Evolutionary conservation across 805 yeast genomes (phyloP), one percentile per base, ranked within the genome.

Genomic region (Starmerella bombi): DNA sequence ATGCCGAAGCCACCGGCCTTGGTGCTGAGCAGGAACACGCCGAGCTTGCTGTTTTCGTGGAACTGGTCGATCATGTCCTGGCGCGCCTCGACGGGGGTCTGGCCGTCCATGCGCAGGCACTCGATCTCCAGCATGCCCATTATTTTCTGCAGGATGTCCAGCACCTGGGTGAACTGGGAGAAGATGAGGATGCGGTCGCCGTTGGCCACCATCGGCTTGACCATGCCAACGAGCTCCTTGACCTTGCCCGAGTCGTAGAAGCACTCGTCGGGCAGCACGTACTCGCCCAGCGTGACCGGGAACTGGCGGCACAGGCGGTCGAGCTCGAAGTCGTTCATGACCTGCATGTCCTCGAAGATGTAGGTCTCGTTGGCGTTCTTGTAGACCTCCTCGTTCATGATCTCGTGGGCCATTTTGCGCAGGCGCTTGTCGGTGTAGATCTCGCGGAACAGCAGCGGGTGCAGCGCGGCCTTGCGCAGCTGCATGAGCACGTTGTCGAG

Each of bases 1-100:
- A 91, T 91, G 43, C 99, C 99, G 62, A 91, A 91, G 1, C 99
- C 99, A 57, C 99, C 99, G 1, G 98, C 97, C 57, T 83, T 84
- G 3, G 99, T 91, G 9, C 95, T 83, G 33, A 91, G 65, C 37
- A 91, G 65, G 54, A 91, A 88, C 3, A 91, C 79, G 0, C 93
- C 88, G 48, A 91, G 82, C 4, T 74, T 67, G 0, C 72, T 71
- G 46, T 85, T 93, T 25, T 81, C 85, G 54, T 84, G 79, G 56
- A 81, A 91, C 50, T 74, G 74, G 62, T 91, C 98, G 51, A 91
- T 88, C 50, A 88, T 64, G 43, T 80, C 83, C 60, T 91, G 98
- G 56, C 99, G 74, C 21, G 81, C 77, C 47, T 91, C 95, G 41
- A 91, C 98, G 12, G 86, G 70, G 0, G 99, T 91, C 43, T 71